phyloP scores from a whole-genome alignment of 2,329 filamentous ascomycete genomes.

The Phoma sp. region DNA sequence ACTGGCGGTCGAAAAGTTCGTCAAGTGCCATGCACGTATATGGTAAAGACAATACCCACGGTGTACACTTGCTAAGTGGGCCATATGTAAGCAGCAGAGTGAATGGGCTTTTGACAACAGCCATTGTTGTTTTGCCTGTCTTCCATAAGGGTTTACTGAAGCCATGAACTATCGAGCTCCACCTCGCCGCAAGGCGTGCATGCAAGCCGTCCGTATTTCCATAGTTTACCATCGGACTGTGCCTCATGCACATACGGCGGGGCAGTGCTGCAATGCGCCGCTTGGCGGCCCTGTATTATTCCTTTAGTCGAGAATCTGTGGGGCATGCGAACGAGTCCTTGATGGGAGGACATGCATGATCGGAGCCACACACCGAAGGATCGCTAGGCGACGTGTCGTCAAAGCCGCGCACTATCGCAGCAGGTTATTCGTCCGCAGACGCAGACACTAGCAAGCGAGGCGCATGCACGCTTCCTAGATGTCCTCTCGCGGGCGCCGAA shows the following conservation, averaged over 20 bases:
- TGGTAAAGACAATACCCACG: neutral
- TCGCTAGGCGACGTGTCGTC: neutral
- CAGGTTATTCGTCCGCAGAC: slow-evolving; percentile 1
- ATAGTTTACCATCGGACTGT: neutral
- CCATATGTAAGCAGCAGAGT: neutral
- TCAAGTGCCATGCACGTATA: neutral
- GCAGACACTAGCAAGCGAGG: slow-evolving; percentile 11
- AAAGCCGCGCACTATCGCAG: neutral
- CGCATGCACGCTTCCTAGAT: slow-evolving; percentile 5
- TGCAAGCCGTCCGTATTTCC: neutral
- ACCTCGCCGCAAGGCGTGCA: neutral
- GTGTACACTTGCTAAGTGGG: neutral
- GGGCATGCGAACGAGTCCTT: slow-evolving; percentile 19
- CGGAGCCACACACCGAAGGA: slow-evolving; percentile 3
- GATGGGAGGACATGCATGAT: slow-evolving; percentile 10
- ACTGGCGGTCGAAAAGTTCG: slow-evolving; percentile 1
- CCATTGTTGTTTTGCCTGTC: neutral
- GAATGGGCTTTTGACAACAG: slow-evolving; percentile 4
- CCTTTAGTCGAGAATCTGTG: slow-evolving; percentile 1
- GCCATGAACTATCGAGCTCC: neutral
- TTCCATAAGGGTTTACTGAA: neutral
- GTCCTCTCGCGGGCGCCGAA: slow-evolving; percentile 8
- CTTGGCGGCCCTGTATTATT: neutral
- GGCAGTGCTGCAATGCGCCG: neutral
- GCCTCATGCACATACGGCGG: neutral